phyloP scores from a whole-genome alignment of 768 basidiomycete species.

The Ramaria sp. region DNA sequence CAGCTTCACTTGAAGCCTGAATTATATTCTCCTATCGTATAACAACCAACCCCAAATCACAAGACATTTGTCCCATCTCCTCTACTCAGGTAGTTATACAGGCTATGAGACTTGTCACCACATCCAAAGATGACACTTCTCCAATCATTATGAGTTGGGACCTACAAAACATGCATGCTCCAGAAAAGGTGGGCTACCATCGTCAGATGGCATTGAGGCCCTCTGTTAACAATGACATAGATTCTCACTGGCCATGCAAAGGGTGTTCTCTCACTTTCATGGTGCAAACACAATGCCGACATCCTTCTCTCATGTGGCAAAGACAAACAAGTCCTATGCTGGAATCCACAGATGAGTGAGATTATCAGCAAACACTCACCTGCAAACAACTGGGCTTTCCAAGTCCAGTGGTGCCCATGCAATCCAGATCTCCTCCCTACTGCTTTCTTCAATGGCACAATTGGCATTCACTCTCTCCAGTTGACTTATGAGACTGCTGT shows the following conservation, averaged over 20 bases:
- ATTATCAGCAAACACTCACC: conserved; percentile 92
- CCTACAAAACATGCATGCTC: conserved; percentile 92
- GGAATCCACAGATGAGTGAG: conserved; percentile 86
- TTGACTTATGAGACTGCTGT: conserved; percentile 55
- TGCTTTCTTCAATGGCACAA: conserved; percentile 90
- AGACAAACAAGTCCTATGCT: conserved; percentile 90
- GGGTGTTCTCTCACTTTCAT: conserved; percentile 88
- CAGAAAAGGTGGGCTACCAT: conserved; percentile 63
- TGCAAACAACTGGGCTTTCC: conserved; percentile 95
- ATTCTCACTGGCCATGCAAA: conserved; percentile 94
- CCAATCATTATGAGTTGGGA: conserved; percentile 99
- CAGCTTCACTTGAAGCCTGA: no score
- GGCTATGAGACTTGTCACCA: conserved; percentile 92
- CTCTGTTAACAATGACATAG: conserved; percentile 27
- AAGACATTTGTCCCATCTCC: background rate
- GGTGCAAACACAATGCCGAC: conserved; percentile 94
- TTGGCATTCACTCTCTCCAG: conserved; percentile 89
- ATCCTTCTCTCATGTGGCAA: conserved; percentile 91
- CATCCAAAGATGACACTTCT: conserved; percentile 91
- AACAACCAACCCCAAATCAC: no score
- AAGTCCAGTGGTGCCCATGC: conserved; percentile 92
- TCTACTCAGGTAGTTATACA: conserved; percentile 24
- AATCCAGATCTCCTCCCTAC: conserved; percentile 83
- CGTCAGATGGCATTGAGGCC: background rate
- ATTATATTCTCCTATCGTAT: no score